Conservation (phyloP, 2,329 filamentous ascomycete species). For the Fusarium pseudonygamai region DNA sequence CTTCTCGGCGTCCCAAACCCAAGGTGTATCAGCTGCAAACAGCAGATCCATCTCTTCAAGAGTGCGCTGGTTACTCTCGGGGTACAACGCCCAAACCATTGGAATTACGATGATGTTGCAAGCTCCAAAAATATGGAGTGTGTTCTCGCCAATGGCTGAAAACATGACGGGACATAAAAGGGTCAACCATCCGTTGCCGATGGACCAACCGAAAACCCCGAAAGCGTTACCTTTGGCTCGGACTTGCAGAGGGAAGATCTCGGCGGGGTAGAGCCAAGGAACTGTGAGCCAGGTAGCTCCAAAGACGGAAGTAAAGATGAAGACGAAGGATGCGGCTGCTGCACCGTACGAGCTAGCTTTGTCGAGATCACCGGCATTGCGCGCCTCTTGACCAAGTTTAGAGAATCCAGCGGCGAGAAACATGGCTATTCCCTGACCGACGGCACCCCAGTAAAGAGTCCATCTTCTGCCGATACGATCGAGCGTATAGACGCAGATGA, state of each 20-base stretch:
- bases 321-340: slow-evolving; percentile 76
- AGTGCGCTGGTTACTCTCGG: slow-evolving; percentile 77
- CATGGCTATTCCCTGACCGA: slow-evolving; percentile 72
- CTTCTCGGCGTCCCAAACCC: slow-evolving; percentile 76
- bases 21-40: slow-evolving; percentile 73
- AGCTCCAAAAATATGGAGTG: slow-evolving; percentile 77
- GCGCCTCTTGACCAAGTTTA: slow-evolving; percentile 62
- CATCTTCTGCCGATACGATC: slow-evolving; percentile 74
- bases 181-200: slow-evolving; percentile 73
- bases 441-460: slow-evolving; percentile 75
- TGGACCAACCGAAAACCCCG: slow-evolving; percentile 80
- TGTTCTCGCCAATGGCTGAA: slow-evolving; percentile 64
- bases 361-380: slow-evolving; percentile 55
- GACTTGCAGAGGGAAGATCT: slow-evolving; percentile 77
- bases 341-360: slow-evolving; percentile 63
- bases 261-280: slow-evolving; percentile 72
- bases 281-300: slow-evolving; percentile 61
- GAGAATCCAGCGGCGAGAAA: slow-evolving; percentile 66
- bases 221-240: slow-evolving; percentile 79
- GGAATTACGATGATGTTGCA: slow-evolving; percentile 73
- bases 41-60: slow-evolving; percentile 80
- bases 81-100: slow-evolving; percentile 78
- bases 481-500: slow-evolving; percentile 75
- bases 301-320: slow-evolving; percentile 59
- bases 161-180: slow-evolving; percentile 60